Conservation (phyloP, 2,329 filamentous ascomycete genomes). For the Exophiala spinifera region DNA sequence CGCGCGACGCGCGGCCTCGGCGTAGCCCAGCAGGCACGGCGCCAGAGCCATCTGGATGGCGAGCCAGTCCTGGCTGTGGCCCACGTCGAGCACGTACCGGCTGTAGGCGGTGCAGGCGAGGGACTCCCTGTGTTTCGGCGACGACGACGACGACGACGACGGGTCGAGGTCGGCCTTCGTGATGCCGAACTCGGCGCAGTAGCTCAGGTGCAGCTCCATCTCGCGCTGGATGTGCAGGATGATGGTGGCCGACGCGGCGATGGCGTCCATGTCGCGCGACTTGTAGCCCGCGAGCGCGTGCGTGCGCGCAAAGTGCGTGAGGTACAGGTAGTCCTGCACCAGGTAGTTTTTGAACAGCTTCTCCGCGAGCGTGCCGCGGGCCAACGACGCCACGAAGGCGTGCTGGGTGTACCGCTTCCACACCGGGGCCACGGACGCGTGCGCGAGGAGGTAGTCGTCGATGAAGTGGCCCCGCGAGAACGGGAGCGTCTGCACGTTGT, state of each 20-base stretch:
- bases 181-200: constrained; percentile 78
- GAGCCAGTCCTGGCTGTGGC: constrained; percentile 82
- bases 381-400: constrained; percentile 74
- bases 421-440: constrained; percentile 67
- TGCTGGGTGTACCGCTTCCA: constrained; percentile 80
- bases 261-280: constrained; percentile 68
- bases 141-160: too few relatives aligned
- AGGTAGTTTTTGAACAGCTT: constrained; percentile 85
- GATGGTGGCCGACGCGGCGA: constrained; percentile 66
- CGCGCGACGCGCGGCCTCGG: constrained; percentile 70
- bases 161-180: constrained; percentile 67
- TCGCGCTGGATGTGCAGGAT: constrained; percentile 75
- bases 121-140: constrained; percentile 60
- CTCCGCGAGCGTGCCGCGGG: constrained; percentile 68
- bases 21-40: constrained; percentile 88
- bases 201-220: constrained; percentile 75
- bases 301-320: constrained; percentile 85
- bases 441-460: constrained; percentile 69
- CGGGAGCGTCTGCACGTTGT: constrained; percentile 58
- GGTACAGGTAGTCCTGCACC: constrained; percentile 86
- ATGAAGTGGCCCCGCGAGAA: constrained; percentile 70
- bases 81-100: constrained; percentile 82
- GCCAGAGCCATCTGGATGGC: constrained; percentile 80
- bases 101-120: constrained; percentile 79
- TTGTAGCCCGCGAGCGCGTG: constrained; percentile 86